phyloP scores from a whole-genome alignment of 352 stramenopile genomes.

The Thraustotheca clavata region DNA sequence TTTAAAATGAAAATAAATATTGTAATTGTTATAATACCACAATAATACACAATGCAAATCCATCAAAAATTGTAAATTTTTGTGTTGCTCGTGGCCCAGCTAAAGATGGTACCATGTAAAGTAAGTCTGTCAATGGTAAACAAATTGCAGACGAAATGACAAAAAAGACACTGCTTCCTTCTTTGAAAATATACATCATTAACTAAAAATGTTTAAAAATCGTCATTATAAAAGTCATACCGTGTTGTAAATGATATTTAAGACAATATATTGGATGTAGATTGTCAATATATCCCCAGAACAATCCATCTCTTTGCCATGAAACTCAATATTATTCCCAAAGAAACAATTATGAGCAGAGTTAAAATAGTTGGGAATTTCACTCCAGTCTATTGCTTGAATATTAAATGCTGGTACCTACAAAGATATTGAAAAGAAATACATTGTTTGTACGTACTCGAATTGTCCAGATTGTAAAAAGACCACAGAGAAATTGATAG shows the following conservation, averaged over 20 bases:
- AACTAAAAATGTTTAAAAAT: slow-evolving; percentile 32
- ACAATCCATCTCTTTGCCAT: slow-evolving; percentile 44
- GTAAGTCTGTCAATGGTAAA: slow-evolving; percentile 68
- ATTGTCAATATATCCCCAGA: slow-evolving; percentile 59
- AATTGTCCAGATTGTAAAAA: slow-evolving; percentile 69
- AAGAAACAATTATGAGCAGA: slow-evolving; percentile 73
- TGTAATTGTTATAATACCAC: slow-evolving; percentile 24
- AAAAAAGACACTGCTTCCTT: slow-evolving; percentile 82
- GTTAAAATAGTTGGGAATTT: slow-evolving; percentile 51
- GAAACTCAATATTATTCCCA: slow-evolving; percentile 56
- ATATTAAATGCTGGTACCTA: slow-evolving; percentile 69
- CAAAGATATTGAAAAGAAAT: not conserved
- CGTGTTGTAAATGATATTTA: slow-evolving; percentile 32
- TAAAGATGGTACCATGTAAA: slow-evolving; percentile 77
- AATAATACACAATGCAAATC: slow-evolving; percentile 79
- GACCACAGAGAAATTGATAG: slow-evolving; percentile 70
- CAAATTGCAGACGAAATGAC: slow-evolving; percentile 79
- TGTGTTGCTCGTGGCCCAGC: slow-evolving; percentile 57
- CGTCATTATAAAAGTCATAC: not conserved
- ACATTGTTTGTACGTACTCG: slow-evolving; percentile 23
- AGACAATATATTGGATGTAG: slow-evolving; percentile 79
- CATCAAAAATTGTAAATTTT: slow-evolving; percentile 81
- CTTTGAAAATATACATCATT: slow-evolving; percentile 86
- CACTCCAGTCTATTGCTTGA: slow-evolving; percentile 60
- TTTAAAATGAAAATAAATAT: not conserved